These are phyloP conservation scores for Yamadazyma insecticola DNA, from an alignment of 805 yeast genomes.

Conservation along the genomic window DNA sequence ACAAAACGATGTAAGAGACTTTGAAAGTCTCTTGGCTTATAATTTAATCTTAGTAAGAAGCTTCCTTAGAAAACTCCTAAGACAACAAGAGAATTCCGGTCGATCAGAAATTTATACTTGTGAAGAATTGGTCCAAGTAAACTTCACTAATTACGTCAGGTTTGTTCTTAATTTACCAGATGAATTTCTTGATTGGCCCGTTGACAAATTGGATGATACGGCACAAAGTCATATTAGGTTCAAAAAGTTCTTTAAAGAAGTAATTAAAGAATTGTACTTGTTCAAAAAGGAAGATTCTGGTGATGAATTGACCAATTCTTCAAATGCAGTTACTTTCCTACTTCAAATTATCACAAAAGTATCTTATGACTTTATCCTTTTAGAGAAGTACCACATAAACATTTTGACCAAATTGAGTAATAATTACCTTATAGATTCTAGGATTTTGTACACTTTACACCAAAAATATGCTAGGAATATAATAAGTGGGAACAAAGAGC, in stretches of 20 bases:
- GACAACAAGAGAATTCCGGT: conserved; percentile 4
- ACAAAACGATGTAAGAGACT: conserved; percentile 17
- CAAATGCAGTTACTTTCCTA: conserved; percentile 14
- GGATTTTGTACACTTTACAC: conserved; percentile 20
- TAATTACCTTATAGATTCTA: conserved; percentile 26
- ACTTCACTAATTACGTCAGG: conserved; percentile 33
- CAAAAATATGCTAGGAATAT: conserved; percentile 15
- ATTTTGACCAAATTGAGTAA: conserved; percentile 29
- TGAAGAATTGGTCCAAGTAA: conserved; percentile 37
- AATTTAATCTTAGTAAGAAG: conserved; percentile 22
- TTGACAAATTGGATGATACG: conserved; percentile 15
- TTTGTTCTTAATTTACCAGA: conserved; percentile 29
- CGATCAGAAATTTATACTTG: conserved; percentile 11
- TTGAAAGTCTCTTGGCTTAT: conserved; percentile 28
- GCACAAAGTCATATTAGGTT: conserved; percentile 23
- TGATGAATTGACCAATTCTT: conserved; percentile 12
- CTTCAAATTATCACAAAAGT: conserved; percentile 30
- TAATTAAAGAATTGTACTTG: conserved; percentile 22
- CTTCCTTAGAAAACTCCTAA: conserved; percentile 23
- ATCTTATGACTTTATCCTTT: conserved; percentile 32
- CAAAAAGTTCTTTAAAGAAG: conserved; percentile 20
- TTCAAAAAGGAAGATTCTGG: conserved; percentile 27
- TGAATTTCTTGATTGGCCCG: conserved; percentile 7
- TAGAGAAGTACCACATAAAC: conserved; percentile 37
- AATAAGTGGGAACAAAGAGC: conserved; percentile 13